Percentiles rank a stretch among this genome's conserved stretches.
Conservation (phyloP, 108 stramenopile species). For the Cylindrotheca closterium region DNA sequence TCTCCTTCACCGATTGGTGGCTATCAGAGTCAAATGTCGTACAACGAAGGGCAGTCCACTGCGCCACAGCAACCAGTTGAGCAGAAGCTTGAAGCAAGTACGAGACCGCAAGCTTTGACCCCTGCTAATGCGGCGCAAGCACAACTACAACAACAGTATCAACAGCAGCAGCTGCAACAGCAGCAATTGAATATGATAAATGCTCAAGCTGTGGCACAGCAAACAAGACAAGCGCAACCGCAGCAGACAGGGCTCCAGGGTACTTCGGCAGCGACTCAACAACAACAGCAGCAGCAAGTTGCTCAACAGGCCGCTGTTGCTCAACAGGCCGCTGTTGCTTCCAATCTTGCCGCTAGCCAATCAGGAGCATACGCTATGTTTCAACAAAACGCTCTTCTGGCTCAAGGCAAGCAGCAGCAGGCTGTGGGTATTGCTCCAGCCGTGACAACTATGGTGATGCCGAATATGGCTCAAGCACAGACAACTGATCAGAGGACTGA, state of each 20-base stretch:
- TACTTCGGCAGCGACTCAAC: constrained; percentile 4
- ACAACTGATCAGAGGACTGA: constrained; percentile 12
- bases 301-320: constrained; percentile 9
- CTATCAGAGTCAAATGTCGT: constrained; percentile 6
- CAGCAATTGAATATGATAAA: constrained; percentile 11
- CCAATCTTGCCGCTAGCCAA: constrained; percentile 9
- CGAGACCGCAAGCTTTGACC: constrained; percentile 5
- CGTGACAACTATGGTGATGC: constrained; percentile 21
- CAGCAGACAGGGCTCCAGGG: background rate
- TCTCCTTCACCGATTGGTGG: constrained; percentile 12
- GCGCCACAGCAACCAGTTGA: constrained; percentile 5
- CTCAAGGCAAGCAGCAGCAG: constrained; percentile 15
- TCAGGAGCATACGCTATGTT: constrained; percentile 23
- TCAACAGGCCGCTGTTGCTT: constrained; percentile 17
- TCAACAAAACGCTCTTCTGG: constrained; percentile 26
- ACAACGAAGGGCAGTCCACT: background rate
- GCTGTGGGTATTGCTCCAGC: background rate
- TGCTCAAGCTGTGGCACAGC: constrained; percentile 17
- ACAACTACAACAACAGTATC: constrained; percentile 28
- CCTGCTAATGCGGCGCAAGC: constrained; percentile 17
- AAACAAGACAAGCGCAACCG: constrained; percentile 9
- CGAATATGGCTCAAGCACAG: constrained; percentile 7
- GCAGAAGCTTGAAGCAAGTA: constrained; percentile 2
- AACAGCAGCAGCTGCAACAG: constrained; percentile 14
- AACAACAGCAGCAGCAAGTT: constrained; percentile 25